Evolutionary conservation across 371 early-diverging fungal genomes (phyloP), one percentile per base, ranked within the genome.

Genomic region (Syncephalastrum contaminatum): DNA sequence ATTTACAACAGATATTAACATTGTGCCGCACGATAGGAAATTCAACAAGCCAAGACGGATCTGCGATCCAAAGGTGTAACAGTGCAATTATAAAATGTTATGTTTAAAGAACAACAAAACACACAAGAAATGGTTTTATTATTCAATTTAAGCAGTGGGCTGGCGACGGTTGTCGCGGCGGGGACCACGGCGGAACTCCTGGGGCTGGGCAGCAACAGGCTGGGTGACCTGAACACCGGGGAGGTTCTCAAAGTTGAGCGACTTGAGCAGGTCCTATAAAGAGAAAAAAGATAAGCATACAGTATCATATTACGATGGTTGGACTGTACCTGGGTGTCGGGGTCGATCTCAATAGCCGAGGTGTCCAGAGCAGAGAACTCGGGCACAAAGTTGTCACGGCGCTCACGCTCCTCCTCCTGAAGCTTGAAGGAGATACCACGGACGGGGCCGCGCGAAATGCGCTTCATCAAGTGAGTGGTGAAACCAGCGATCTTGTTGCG

Each of bases 401-500:
- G 94, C 84, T 99, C 99, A 83, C 99, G 93, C 86, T 99, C 99
- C 77, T 97, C 96, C 82, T 98, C 99, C 82, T 97, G 98, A 66
- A 99, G 92, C 92, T 99, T 99, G 93, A 99, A 99, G 73, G 99
- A 99, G 77, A 99, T 97, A 80, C 99, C 99, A 80, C 97, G 97
- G 62, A 99, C 99, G 60, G 96, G 97, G 54, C 99, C 99, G 66
- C 94, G 91, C 77, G 96, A 94, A 63, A 99, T 97, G 85, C 99
- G 96, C 86, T 96, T 95, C 98, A 99, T 98, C 88, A 99, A 88
- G 80, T 98, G 98, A 66, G 99, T 99, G 80, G 99, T 97, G 93
- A 98, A 99, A 69, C 99, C 99, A 69, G 99, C 99, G 72, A 99
- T 97, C 91, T 99, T 97, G 92, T 99, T 99, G 81, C 99, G 93